Base-by-base conservation (phyloP, 352 stramenopile species). In the Pythium sp. region DNA sequence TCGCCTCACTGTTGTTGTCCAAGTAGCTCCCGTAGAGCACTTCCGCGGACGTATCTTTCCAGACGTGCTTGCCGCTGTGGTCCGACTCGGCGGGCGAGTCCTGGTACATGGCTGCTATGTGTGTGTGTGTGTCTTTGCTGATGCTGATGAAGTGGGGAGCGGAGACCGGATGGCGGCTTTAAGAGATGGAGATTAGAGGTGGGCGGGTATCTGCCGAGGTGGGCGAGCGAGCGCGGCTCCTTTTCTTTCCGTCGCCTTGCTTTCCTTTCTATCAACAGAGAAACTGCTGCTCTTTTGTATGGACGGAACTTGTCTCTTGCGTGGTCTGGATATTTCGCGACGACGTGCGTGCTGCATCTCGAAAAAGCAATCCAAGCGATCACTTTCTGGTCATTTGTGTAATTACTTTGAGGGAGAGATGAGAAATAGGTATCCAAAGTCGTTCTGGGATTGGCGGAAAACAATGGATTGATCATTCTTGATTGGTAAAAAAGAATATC, bases 11-110 rank as follows among this genome's bases (percentile, higher is more conserved):
- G 14, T 64, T 55, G 54, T 73, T 77, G 59, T 85, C 81, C 54
- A 93, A 64, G 70, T 93, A 93, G 62, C 75, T 85, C 30, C 85
- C 85, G 64, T 92, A 93, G 59, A 84, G 80, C 66, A 91, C 81
- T 56, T 89, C 86, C 36, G 86, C 82, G 2, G 72, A 80, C 67
- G 81, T 90, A 73, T 94, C 86, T 60, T 80, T 77, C 86, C 86
- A 94, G 56, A 94, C 79, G 58, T 83, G 83, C 26, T 76, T 65
- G 49, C 66, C 66, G 36, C 66, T 65, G 38, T 66, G 59, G n/a
- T 71, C 59, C 38, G 66, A 71, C 58, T 70, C 65, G 56, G 60
- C 66, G 20, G 66, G 66, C 43, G 66, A 71, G 66, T 71, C 66
- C 65, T 70, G 65, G 51, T 71, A 71, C 66, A 71, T 71, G 51